Evolutionary conservation across 352 stramenopile species (phyloP).

Genomic region (Globisporangium parvum): DNA sequence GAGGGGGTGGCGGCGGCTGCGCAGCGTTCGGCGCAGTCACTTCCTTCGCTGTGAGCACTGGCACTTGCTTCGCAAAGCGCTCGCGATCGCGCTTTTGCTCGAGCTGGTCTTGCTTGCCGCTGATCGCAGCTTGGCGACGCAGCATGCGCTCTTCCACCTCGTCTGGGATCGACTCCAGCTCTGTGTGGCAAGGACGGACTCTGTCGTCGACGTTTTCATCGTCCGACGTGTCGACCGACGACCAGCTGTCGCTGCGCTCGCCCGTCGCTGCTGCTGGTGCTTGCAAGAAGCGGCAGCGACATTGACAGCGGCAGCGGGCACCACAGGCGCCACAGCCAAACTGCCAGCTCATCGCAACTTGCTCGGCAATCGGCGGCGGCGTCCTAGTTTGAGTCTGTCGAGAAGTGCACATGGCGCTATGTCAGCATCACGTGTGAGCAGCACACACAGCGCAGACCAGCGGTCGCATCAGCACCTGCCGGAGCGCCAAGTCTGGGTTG

Average conservation of each 20-base stretch:
- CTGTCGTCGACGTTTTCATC: no score
- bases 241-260: background rate
- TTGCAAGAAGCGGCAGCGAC: background rate
- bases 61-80: slow-evolving; percentile 60
- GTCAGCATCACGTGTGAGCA: no score
- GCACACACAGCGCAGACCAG: background rate
- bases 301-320: no score
- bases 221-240: background rate
- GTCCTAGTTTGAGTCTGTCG: no score
- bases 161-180: slow-evolving; percentile 52
- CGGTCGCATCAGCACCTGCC: slow-evolving; percentile 22
- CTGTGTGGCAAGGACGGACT: no score
- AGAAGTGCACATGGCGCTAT: no score
- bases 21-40: slow-evolving; percentile 31
- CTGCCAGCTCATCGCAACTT: background rate
- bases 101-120: slow-evolving; percentile 78
- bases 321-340: no score
- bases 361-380: no score
- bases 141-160: slow-evolving; percentile 81
- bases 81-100: slow-evolving; percentile 75
- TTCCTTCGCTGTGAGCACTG: slow-evolving; percentile 76
- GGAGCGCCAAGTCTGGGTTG: slow-evolving; percentile 49
- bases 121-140: slow-evolving; percentile 70
- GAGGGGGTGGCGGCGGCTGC: no score
- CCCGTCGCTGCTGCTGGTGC: background rate